Evolutionary conservation across 768 basidiomycete genomes (phyloP), one percentile per base, ranked within the genome.

Genomic region (Russula griseocarnosa): DNA sequence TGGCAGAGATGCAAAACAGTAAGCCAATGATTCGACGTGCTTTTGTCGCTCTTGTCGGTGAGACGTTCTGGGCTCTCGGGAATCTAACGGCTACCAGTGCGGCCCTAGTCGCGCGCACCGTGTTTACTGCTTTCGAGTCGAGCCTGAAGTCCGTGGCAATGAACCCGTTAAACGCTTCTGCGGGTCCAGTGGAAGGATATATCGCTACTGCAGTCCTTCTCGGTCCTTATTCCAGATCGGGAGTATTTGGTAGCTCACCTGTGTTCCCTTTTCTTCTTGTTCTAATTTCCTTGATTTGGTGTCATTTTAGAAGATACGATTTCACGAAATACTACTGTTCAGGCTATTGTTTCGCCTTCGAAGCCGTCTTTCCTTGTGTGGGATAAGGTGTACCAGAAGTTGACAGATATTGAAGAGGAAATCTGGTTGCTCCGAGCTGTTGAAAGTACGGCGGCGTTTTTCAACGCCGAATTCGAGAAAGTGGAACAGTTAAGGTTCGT

Each of bases 351-450:
- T 20, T 73, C 73, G 5, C 74, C 84, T 0, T 55, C 82, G 26
- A 97, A 93, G 71, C 90, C 92, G 0, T 87, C 90, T 1, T 97
- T 97, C 76, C 74, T 98, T 46, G 69, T 95, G 16, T 92, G 85
- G 84, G 94, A 96, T 58, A 94, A 90, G 72, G 85, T 92, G 0
- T 94, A 92, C 70, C 83, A 86, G 63, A 93, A 91, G 71, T 67
- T 88, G 18, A 75, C 77, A 8, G 81, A 83, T 7, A 69, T 78
- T 0, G 80, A 81, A 3, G 92, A 92, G 18, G 86, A 92, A 60
- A 70, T 68, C 14, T 97, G 94, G 95, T 74, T 97, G 1, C 75
- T 92, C 16, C 81, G 86, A 36, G 87, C 89, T 0, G 71, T 80
- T 10, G 79, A 87, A 59, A 82, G 79, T 4, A 74, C 80, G 3